These are phyloP conservation scores for Colletotrichum liriopes DNA, from an alignment of 2,329 filamentous ascomycete species.

Conservation along the genomic window DNA sequence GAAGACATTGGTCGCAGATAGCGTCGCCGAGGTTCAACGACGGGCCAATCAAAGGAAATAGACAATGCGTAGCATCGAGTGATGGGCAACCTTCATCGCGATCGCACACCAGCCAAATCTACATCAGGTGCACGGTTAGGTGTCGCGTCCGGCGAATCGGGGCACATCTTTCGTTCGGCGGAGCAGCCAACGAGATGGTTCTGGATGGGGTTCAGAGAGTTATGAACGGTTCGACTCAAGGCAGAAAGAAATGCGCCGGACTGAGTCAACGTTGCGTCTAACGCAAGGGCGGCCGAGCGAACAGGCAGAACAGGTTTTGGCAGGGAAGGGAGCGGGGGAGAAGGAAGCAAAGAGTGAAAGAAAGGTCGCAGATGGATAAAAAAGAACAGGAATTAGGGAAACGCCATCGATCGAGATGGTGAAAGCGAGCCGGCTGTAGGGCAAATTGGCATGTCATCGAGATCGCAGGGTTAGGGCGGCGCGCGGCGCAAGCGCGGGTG, in stretches of 20 bases:
- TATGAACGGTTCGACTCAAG: neutral
- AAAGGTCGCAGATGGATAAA: neutral
- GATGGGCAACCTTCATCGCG: conserved; percentile 6
- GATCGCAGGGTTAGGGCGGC: conserved; percentile 17
- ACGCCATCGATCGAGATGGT: conserved; percentile 2
- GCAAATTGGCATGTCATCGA: conserved; percentile 36
- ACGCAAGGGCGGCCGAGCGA: conserved; percentile 1
- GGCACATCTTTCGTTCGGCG: neutral
- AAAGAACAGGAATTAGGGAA: neutral
- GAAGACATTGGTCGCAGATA: neutral
- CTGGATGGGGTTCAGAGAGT: neutral
- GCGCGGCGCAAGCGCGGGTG: conserved; percentile 3
- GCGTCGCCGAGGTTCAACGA: neutral
- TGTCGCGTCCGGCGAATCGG: neutral
- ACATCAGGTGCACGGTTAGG: neutral
- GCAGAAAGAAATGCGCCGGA: neutral
- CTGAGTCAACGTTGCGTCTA: neutral
- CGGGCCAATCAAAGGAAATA: neutral
- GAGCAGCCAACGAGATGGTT: neutral
- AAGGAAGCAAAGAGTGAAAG: neutral
- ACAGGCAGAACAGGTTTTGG: neutral
- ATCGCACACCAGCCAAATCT: neutral
- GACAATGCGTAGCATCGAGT: neutral
- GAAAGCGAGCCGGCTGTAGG: neutral
- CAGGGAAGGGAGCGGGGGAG: neutral